Conservation (phyloP, 169 alveolate genomes). For the Prorocentrum cordatum region DNA sequence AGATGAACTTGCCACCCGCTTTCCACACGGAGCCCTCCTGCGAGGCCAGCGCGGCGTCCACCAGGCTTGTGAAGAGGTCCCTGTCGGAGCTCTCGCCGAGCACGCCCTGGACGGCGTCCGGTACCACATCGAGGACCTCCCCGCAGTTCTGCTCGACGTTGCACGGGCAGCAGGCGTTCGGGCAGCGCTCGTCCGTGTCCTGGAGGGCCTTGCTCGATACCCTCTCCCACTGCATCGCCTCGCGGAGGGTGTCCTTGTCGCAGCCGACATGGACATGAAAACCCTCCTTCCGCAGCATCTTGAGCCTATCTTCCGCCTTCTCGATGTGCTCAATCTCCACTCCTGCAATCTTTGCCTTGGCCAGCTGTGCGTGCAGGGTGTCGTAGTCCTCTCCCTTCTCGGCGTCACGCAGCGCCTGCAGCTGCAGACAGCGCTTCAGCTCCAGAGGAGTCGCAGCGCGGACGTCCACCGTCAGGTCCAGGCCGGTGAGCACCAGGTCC, state of each 20-base stretch:
- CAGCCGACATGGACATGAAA: neutral
- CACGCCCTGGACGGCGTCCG: neutral
- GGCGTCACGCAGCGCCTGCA: constrained; percentile 24
- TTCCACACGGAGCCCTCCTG: constrained; percentile 66
- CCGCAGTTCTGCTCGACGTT: neutral
- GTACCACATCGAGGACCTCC: neutral
- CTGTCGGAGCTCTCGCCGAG: neutral
- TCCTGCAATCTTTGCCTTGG: neutral
- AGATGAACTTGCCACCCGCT: constrained; percentile 67
- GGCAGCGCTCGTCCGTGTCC: neutral
- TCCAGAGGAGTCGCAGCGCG: neutral
- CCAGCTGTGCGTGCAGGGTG: constrained; percentile 3
- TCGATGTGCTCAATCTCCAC: constrained; percentile 4
- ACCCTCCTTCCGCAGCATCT: neutral
- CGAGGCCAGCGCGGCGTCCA: constrained; percentile 17
- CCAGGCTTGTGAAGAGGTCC: neutral
- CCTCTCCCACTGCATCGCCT: neutral
- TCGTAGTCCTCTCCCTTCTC: constrained; percentile 1
- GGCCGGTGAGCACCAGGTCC: constrained; percentile 1
- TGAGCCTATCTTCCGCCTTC: neutral
- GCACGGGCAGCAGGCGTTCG: neutral
- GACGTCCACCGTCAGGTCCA: neutral
- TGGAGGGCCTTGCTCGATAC: no score
- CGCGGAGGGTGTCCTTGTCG: neutral
- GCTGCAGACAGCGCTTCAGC: constrained; percentile 22